A percentile compares a stretch with the other conserved stretches of the same genome.
phyloP scores from a whole-genome alignment of 768 basidiomycete genomes.

The Tylopilus felleus region DNA sequence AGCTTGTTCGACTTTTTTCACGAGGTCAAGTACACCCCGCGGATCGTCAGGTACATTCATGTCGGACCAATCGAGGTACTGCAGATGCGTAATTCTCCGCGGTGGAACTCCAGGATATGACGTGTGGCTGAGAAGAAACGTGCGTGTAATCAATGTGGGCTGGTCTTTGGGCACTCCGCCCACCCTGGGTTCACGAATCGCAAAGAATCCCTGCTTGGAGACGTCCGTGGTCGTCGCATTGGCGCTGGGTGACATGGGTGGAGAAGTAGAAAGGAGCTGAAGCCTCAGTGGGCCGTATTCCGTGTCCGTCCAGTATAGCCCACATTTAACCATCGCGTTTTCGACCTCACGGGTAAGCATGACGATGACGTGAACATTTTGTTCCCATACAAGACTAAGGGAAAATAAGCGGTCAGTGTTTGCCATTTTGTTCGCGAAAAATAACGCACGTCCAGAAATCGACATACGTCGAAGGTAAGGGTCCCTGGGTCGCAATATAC shows the following conservation, averaged over 20 bases:
- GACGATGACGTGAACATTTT: constrained; percentile 90
- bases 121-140: constrained; percentile 65
- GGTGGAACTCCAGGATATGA: constrained; percentile 57
- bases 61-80: constrained; percentile 95
- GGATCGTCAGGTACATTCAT: constrained; percentile 92
- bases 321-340: constrained; percentile 85
- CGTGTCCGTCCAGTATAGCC: constrained; percentile 77
- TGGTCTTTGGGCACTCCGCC: constrained; percentile 12
- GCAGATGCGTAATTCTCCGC: constrained; percentile 78
- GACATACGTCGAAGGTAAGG: constrained; percentile 79
- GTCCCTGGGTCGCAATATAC: constrained; percentile 97
- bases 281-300: constrained; percentile 72
- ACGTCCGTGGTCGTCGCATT: constrained; percentile 33
- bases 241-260: constrained; percentile 25
- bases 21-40: constrained; percentile 65
- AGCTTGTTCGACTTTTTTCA: constrained; percentile 58
- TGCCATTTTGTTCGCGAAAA: not conserved
- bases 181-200: constrained; percentile 25
- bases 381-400: constrained; percentile 85
- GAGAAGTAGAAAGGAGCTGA: constrained; percentile 45
- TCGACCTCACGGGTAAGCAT: constrained; percentile 96
- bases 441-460: constrained; percentile 91
- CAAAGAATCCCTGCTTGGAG: constrained; percentile 35
- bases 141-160: constrained; percentile 47
- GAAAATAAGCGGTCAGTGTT: constrained; percentile 6